Evolutionary conservation across 768 basidiomycete species (phyloP), one percentile per base, ranked within the genome.

Genomic region (Cytidiella melzeri): DNA sequence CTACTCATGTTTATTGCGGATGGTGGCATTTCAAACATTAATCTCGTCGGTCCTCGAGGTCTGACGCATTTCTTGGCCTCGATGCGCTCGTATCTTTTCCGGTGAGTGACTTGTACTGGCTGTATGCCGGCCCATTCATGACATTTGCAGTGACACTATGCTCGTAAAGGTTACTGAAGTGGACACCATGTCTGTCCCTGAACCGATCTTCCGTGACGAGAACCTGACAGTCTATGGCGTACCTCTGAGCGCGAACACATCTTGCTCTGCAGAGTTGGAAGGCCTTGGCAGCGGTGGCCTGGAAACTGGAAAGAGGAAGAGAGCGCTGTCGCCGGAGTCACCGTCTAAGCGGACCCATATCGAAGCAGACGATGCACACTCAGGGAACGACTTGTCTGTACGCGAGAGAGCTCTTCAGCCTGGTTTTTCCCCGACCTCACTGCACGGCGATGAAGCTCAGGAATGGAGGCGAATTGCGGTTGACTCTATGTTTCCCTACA

Each of bases 1-100:
- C 61, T 91, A 9, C 51, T 91, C 19, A 88, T 94, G 88, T 80
- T 80, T 1, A 71, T 86, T 50, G 88, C 88, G 13, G 93, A 95
- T 67, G 75, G 76, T 1, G 75, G 77, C 0, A 73, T 81, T 26
- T 64, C 71, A 15, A 68, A 73, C 37, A 55, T 95, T 28, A 67
- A 78, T 40, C 57, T 95, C 19, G 67, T 79, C 19, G 93, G 92
- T 3, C 92, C 92, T 2, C 72, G 72, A 11, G 90, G 88, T 26
- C 63, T 86, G n/a, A 59, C 73, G 13, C 88, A 92, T 62, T 73
- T 74, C 50, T 58, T 92, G 30, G 84, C 88, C 15, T 74, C 83
- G 2, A 81, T 84, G 76, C 75, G 91, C 9, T 67, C 72, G 27
- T 88, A 82, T 57, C 73, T 79, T 0, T 80, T 69, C 54, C 74